phyloP scores from a whole-genome alignment of 495 filamentous ascomycete genomes.

The Neurospora discreta region DNA sequence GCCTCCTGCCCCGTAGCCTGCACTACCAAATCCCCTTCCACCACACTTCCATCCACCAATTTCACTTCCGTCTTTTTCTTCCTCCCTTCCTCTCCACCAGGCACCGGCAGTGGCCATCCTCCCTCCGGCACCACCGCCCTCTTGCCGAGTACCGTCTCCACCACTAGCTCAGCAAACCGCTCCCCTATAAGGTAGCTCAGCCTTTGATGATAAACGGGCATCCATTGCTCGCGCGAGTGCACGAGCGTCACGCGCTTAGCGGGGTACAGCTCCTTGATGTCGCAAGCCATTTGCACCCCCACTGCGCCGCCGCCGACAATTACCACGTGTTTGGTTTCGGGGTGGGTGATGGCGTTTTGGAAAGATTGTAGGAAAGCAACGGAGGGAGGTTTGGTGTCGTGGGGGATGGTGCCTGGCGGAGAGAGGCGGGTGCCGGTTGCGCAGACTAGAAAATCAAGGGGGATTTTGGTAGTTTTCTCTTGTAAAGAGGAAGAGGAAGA shows the following conservation, averaged over 20 bases:
- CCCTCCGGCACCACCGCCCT: constrained; percentile 9
- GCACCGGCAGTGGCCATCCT: constrained; percentile 13
- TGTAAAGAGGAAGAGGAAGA: background rate
- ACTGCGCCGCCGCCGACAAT: constrained; percentile 52
- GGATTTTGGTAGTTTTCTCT: constrained; percentile 9
- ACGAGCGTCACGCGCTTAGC: constrained; percentile 44
- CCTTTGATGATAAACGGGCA: constrained; percentile 39
- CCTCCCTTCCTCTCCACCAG: constrained; percentile 1
- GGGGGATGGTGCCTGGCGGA: constrained; percentile 33
- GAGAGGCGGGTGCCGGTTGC: constrained; percentile 37
- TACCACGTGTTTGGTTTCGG: constrained; percentile 27
- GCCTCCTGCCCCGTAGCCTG: constrained; percentile 35
- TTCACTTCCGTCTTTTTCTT: background rate
- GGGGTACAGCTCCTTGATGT: constrained; percentile 45
- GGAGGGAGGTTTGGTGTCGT: constrained; percentile 30
- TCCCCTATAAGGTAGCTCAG: constrained; percentile 37
- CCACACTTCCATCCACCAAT: constrained; percentile 3
- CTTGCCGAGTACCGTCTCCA: constrained; percentile 12
- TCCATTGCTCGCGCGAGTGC: constrained; percentile 41
- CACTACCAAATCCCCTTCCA: constrained; percentile 14
- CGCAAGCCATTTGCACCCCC: constrained; percentile 48
- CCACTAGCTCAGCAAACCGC: constrained; percentile 26
- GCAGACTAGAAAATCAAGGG: constrained; percentile 36
- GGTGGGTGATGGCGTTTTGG: constrained; percentile 18
- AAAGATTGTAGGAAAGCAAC: constrained; percentile 29